phyloP scores from a whole-genome alignment of 164 flowering plant species.

The Sedum album region DNA sequence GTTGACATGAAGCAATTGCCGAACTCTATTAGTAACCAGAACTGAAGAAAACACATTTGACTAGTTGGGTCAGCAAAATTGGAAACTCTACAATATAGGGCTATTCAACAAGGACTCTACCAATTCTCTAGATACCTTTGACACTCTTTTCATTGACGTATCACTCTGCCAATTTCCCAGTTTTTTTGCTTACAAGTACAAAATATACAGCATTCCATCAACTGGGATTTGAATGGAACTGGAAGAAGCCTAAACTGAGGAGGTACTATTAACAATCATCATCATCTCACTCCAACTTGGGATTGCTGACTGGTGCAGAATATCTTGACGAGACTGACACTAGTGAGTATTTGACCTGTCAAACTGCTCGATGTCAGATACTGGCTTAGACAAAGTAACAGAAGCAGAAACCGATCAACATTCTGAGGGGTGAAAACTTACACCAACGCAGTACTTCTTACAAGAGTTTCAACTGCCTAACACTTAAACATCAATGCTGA shows the following conservation, averaged over 20 bases:
- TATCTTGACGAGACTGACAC: not conserved
- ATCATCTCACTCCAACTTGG: not conserved
- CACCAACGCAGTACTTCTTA: slow-evolving; percentile 5
- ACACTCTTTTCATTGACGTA: not conserved
- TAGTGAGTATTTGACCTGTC: not conserved
- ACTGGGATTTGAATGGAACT: not conserved
- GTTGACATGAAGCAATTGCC: no score
- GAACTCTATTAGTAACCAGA: no score
- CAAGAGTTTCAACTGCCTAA: slow-evolving; percentile 10
- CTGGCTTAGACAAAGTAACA: not conserved
- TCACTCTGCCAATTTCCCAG: no score
- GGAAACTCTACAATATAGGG: no score
- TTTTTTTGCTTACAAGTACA: no score
- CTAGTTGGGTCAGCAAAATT: no score
- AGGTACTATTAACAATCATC: not conserved
- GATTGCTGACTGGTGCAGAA: not conserved
- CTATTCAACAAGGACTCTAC: no score
- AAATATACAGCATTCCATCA: not conserved
- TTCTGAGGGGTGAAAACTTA: not conserved
- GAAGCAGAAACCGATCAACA: not conserved
- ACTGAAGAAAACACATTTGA: no score
- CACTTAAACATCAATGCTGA: slow-evolving; percentile 30
- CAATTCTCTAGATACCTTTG: no score
- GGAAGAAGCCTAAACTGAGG: not conserved
- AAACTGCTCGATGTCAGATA: not conserved